Conservation (phyloP, 2,329 filamentous ascomycete genomes). For the Aspergillus aculeatus region DNA sequence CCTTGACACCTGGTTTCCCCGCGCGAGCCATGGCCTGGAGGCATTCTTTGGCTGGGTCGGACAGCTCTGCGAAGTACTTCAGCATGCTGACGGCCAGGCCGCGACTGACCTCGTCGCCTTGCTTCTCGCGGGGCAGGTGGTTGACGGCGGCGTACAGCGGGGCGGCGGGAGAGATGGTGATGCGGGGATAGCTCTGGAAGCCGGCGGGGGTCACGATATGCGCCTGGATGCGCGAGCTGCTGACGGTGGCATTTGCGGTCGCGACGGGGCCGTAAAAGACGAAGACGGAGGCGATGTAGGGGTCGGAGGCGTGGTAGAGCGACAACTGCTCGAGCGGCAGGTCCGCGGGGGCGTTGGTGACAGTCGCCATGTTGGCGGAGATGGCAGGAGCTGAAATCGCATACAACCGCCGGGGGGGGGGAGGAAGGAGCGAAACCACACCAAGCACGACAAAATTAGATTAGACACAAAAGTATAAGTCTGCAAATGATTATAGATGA, state of each 20-base stretch:
- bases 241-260: constrained; percentile 79
- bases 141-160: constrained; percentile 87
- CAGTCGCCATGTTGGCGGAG: constrained; percentile 69
- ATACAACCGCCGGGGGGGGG: constrained; percentile 8
- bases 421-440: constrained; percentile 1
- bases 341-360: constrained; percentile 71
- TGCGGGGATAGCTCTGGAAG: constrained; percentile 82
- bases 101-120: constrained; percentile 90
- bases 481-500: background rate
- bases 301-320: constrained; percentile 87
- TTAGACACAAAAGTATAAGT: background rate
- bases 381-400: constrained; percentile 7
- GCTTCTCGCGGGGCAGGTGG: constrained; percentile 85
- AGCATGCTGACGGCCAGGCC: constrained; percentile 87
- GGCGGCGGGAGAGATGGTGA: constrained; percentile 91
- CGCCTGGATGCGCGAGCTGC: constrained; percentile 89
- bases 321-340: constrained; percentile 77
- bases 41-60: constrained; percentile 70
- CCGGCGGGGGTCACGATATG: constrained; percentile 90
- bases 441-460: constrained; percentile 8
- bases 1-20: constrained; percentile 59
- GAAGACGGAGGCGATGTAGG: constrained; percentile 74
- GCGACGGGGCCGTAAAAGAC: constrained; percentile 92
- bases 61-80: constrained; percentile 91
- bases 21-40: constrained; percentile 58